phyloP scores from a whole-genome alignment of 331 rosid genomes.

The Ulmus americana region DNA sequence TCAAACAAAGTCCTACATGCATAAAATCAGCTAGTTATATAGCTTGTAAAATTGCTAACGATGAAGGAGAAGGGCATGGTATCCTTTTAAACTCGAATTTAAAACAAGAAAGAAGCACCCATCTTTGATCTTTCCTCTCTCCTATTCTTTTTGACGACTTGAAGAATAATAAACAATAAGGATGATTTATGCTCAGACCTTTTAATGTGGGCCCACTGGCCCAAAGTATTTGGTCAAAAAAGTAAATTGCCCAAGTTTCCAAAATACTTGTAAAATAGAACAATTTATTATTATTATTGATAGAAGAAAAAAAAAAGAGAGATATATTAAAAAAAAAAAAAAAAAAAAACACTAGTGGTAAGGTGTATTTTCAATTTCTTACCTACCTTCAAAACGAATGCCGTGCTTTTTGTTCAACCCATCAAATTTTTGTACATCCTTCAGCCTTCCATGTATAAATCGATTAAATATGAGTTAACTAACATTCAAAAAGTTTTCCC shows the following conservation, averaged over 20 bases:
- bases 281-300: not conserved
- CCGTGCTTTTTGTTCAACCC: slow-evolving; percentile 10
- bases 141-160: slow-evolving; percentile 14
- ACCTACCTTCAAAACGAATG: slow-evolving; percentile 21
- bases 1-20: no score
- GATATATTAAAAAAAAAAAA: no score
- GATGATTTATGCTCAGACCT: not conserved
- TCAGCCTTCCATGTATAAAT: no score
- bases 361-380: slow-evolving; percentile 5
- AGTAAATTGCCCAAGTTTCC: slow-evolving; percentile 4
- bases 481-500: no score
- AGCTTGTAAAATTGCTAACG: no score
- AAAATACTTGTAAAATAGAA: slow-evolving; percentile 1
- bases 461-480: no score
- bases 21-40: no score
- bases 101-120: not conserved
- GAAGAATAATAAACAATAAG: slow-evolving; percentile 8
- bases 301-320: not conserved
- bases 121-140: not conserved
- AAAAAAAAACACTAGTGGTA: not conserved
- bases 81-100: not conserved
- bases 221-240: slow-evolving; percentile 17
- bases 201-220: not conserved
- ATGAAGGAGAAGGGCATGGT: no score
- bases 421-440: no score